phyloP scores from a whole-genome alignment of 2,329 filamentous ascomycete species.

The Neodidymelliopsis sp. region DNA sequence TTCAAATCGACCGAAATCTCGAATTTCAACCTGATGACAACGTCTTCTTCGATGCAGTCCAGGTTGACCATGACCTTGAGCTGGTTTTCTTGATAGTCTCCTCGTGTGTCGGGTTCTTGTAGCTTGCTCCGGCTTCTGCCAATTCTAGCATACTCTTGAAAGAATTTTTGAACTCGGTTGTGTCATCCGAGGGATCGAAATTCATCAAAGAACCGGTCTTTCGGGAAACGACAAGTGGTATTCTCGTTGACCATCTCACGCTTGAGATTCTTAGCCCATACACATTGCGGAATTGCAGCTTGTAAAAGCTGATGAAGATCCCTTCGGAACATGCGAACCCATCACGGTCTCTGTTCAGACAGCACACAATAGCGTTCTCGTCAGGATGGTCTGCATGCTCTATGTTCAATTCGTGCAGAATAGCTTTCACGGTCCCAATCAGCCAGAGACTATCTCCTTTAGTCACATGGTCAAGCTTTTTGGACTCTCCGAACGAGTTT shows the following conservation, averaged over 20 bases:
- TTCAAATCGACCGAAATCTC: background rate
- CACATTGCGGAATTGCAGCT: constrained; percentile 36
- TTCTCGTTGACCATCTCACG: constrained; percentile 27
- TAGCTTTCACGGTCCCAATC: constrained; percentile 31
- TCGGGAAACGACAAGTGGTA: constrained; percentile 5
- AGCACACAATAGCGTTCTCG: constrained; percentile 29
- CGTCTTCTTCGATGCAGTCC: background rate
- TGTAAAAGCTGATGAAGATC: constrained; percentile 34
- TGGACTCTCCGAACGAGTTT: constrained; percentile 29
- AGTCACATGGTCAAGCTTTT: constrained; percentile 37
- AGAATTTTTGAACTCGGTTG: constrained; percentile 27
- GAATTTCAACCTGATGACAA: background rate
- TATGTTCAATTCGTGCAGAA: constrained; percentile 33
- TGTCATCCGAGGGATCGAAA: constrained; percentile 10
- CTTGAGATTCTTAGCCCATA: constrained; percentile 32
- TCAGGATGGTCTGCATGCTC: constrained; percentile 28
- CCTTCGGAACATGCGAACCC: constrained; percentile 32
- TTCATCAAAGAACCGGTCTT: background rate
- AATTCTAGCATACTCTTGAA: constrained; percentile 29
- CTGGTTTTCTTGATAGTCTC: background rate
- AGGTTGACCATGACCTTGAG: constrained; percentile 2
- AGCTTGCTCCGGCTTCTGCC: constrained; percentile 17
- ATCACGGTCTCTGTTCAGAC: constrained; percentile 30
- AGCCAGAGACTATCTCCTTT: constrained; percentile 37
- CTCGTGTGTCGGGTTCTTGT: background rate